Evolutionary conservation across 148 eudicot genomes (phyloP).

Genomic region (Beta vulgaris): DNA sequence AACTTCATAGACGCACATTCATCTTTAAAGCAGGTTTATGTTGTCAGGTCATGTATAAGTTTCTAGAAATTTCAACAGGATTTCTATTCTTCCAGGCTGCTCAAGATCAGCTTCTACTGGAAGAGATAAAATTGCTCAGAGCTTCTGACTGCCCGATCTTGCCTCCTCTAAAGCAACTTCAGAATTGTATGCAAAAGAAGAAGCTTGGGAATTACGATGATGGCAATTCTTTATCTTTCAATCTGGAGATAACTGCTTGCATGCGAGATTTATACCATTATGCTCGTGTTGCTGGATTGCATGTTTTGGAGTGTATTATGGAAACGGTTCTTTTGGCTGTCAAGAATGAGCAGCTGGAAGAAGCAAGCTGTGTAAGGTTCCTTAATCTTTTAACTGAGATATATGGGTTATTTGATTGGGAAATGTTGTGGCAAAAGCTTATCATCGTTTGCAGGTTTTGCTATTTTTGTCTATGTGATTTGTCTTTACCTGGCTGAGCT

Average conservation of each 20-base stretch:
- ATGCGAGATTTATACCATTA: constrained; percentile 83
- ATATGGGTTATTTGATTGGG: background rate
- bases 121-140: constrained; percentile 55
- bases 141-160: constrained; percentile 50
- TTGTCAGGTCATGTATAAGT: constrained; percentile 2
- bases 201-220: constrained; percentile 31
- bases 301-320: constrained; percentile 75
- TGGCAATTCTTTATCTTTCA: constrained; percentile 37
- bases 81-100: constrained; percentile 45
- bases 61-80: background rate
- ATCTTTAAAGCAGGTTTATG: background rate
- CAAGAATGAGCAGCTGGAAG: constrained; percentile 67
- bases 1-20: background rate
- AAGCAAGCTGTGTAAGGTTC: constrained; percentile 69
- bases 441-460: constrained; percentile 17
- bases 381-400: background rate
- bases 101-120: constrained; percentile 68
- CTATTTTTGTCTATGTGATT: background rate
- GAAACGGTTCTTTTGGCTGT: constrained; percentile 77
- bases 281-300: constrained; percentile 89
- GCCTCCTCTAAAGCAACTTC: constrained; percentile 64
- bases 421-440: constrained; percentile 13
- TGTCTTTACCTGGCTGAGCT: constrained; percentile 19
- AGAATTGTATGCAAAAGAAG: constrained; percentile 36
- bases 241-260: constrained; percentile 49